Evolutionary conservation across 169 alveolate species (phyloP), one percentile per base, ranked within the genome.

Genomic region (Eimeria tenella): DNA sequence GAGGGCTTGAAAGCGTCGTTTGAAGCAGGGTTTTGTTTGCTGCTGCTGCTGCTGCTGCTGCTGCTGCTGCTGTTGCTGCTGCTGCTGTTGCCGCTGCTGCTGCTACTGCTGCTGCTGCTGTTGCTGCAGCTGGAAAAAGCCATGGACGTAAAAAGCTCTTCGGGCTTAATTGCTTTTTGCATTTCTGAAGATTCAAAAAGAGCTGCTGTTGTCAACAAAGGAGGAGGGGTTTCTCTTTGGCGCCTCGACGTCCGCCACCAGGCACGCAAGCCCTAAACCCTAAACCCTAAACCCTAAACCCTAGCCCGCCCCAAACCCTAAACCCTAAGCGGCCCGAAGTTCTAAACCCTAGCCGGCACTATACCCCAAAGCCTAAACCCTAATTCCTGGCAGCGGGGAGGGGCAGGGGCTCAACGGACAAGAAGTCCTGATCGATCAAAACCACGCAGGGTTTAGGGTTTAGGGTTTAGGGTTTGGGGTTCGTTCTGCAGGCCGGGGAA

Each of bases 111-210:
- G 42, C 42, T 31, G 42, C 42, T 31, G 42, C 42, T 68, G 17
- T 11, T 31, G 82, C 17, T 25, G 60, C 63, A 75, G 86, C 63
- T 75, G 17, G 86, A 75, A 31, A 75, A 75, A 75, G 86, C 86
- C 86, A 25, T 75, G 25, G 86, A 75, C 21, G 52, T 75, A 0
- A 58, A 25, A 0, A 25, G 42, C 55, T 8, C 60, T 17, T 6
- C 25, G 9, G 86, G 86, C 52, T 31, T 19, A 8, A 5, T 75
- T 5, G 63, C 65, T 19, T 75, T 75, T 42, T 5, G 65, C 23
- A 75, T 75, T 75, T 75, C 86, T 75, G 9, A 7, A n/a, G 77
- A 68, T 25, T 62, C 21, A 31, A 49, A 21, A 49, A 15, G 60
- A 17, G 86, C 63, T 5, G 86, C 86, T 42, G 23, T 75, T 25